Base-by-base conservation (phyloP, 371 early-diverging fungal species). In the Gilbertella persicaria region DNA sequence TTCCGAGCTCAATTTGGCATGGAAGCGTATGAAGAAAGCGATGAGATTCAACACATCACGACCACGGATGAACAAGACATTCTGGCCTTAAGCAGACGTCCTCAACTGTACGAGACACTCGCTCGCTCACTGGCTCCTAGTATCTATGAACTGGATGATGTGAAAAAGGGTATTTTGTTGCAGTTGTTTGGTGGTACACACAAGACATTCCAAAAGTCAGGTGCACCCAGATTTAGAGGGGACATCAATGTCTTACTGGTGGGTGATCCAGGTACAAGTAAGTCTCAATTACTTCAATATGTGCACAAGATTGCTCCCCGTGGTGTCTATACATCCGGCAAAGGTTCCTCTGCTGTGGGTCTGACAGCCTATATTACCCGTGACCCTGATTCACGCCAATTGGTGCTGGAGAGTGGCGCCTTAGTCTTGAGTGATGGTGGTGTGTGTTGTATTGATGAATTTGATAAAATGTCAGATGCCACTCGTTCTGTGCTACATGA, bases 401-500 rank as follows among this genome's bases (percentile, higher is more conserved):
- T 98, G 60, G 97, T 99, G 10, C 76, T 99, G 48, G 99, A 99
- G 71, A 88, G 97, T 71, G 99, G 99, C 79, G 99, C 99, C 0
- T 77, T 99, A 39, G 99, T 99, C 1, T 82, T 99, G 54, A 90
- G 93, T 69, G 99, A 99, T 70, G 95, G 94, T 52, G 99, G 99
- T 55, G 76, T 99, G 3, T 99, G 99, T 73, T 99, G 99, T 75
- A 99, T 99, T 66, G 99, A 99, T 79, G 99, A 99, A 75, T 99
- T 99, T 80, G 98, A 97, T 73, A 97, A 97, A 71, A 98, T 99
- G 98, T 89, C 92, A 16, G 99, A 99, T 52, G 62, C 90, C 9
- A 99, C 99, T 30, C 88, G 99, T 13, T 89, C 97, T 6, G 91
- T 97, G 10, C 83, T 99, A 52, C 99, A 99, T 76, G 99, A 99